Conservation (phyloP, 164 flowering plant species). For the Annona squamosa region DNA sequence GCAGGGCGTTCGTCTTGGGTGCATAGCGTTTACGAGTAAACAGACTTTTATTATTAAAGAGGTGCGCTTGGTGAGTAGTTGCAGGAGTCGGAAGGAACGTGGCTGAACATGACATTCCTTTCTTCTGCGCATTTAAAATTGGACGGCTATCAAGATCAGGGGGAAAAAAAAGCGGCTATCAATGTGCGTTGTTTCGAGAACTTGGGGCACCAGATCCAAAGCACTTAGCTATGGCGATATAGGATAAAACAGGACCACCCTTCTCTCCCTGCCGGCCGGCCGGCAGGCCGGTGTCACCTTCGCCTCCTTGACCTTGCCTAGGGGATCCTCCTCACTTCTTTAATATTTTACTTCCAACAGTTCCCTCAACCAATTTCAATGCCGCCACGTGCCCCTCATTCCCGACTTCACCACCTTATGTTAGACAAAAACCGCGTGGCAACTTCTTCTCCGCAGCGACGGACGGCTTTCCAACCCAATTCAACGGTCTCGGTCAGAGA, state of each 20-base stretch:
- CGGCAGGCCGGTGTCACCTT: background rate
- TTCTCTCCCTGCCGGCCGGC: background rate
- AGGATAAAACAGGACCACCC: background rate
- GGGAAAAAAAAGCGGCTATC: background rate
- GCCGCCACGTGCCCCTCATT: background rate
- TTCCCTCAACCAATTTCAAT: too few species aligned
- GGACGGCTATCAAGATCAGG: background rate
- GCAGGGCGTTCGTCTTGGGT: too few species aligned
- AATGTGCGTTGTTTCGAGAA: conserved; percentile 7
- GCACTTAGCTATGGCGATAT: background rate
- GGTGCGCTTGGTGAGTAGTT: too few species aligned
- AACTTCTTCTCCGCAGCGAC: too few species aligned
- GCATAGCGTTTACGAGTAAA: too few species aligned
- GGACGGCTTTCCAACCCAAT: too few species aligned
- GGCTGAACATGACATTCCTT: too few species aligned
- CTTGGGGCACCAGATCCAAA: conserved; percentile 13
- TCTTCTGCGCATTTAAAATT: too few species aligned
- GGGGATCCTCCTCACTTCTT: background rate
- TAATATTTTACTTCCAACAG: background rate
- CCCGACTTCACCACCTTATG: background rate
- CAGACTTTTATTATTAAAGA: too few species aligned
- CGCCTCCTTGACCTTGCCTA: background rate
- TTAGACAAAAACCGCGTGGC: background rate
- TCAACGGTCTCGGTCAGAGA: too few species aligned
- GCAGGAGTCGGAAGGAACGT: too few species aligned